Percentiles rank a stretch among this genome's conserved stretches.
Evolutionary conservation across 1,139 yeast genomes (phyloP).

Genomic region (Candida sp.): DNA sequence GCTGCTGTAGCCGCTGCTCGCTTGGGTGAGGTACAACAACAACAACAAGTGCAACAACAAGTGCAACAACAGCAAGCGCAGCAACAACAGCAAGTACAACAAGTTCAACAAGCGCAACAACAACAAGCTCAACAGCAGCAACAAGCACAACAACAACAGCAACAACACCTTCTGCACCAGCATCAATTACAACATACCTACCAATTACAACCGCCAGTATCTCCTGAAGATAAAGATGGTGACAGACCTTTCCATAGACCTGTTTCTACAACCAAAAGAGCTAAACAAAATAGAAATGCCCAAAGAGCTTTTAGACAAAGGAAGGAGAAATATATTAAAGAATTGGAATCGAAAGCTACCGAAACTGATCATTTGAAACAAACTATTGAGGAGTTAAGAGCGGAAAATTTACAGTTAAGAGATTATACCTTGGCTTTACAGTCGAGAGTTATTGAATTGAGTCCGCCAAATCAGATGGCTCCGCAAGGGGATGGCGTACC

Average conservation of each 20-base stretch:
- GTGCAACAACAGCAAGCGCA: conserved; percentile 6
- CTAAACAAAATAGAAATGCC: conserved; percentile 85
- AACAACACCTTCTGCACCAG: conserved; percentile 7
- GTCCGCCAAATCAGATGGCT: conserved; percentile 11
- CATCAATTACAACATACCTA: conserved; percentile 9
- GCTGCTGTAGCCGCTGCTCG: conserved; percentile 4
- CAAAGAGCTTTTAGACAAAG: conserved; percentile 86
- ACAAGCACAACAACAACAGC: conserved; percentile 5
- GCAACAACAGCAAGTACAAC: conserved; percentile 8
- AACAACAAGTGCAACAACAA: conserved; percentile 7
- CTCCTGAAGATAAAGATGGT: conserved; percentile 4
- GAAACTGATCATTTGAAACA: conserved; percentile 59
- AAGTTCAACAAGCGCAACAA: conserved; percentile 7
- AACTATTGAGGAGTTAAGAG: conserved; percentile 58
- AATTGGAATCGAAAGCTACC: conserved; percentile 66
- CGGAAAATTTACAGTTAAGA: conserved; percentile 69
- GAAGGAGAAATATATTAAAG: conserved; percentile 73
- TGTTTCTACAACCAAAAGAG: conserved; percentile 69
- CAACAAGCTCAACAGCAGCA: conserved; percentile 10
- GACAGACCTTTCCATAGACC: conserved; percentile 21
- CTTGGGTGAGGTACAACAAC: conserved; percentile 6
- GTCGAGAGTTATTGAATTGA: conserved; percentile 55
- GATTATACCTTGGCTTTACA: conserved; percentile 72
- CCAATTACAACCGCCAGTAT: conserved; percentile 10
- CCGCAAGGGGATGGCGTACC: conserved; percentile 8